Evolutionary conservation across 2,329 filamentous ascomycete genomes (phyloP).

Genomic region (Diaporthe sp.): DNA sequence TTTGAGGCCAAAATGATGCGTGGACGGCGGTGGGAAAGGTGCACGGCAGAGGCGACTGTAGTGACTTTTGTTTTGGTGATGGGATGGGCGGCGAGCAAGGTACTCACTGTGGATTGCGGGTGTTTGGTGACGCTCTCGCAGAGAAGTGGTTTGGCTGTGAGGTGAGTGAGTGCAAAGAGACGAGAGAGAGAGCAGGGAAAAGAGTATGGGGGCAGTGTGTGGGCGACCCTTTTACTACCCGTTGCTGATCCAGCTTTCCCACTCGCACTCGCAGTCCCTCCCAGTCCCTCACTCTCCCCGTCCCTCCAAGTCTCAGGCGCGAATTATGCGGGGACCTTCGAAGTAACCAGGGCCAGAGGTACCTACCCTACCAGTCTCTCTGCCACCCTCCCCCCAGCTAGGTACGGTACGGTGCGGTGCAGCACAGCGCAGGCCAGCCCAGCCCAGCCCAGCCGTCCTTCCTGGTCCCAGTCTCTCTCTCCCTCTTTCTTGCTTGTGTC

Average conservation of each 20-base stretch:
- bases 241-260: constrained; percentile 33
- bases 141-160: constrained; percentile 37
- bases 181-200: constrained; percentile 37
- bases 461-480: constrained; percentile 1
- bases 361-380: constrained; percentile 25
- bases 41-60: constrained; percentile 34
- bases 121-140: constrained; percentile 38
- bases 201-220: constrained; percentile 34
- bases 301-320: constrained; percentile 33
- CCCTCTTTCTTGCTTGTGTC: not conserved
- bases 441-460: constrained; percentile 27
- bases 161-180: constrained; percentile 35
- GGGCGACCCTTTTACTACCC: constrained; percentile 39
- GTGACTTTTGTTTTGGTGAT: constrained; percentile 57
- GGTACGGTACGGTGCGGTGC: constrained; percentile 28
- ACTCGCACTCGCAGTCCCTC: constrained; percentile 28
- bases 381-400: constrained; percentile 30
- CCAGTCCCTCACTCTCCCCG: constrained; percentile 24
- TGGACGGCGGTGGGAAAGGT: constrained; percentile 37
- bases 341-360: constrained; percentile 31
- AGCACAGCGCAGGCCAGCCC: constrained; percentile 20
- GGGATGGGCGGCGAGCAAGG: constrained; percentile 39
- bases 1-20: constrained; percentile 21
- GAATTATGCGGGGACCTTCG: constrained; percentile 30
- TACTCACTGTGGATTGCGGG: constrained; percentile 39